Percentiles rank a stretch among this genome's conserved stretches.
Evolutionary conservation across 208 protist genomes (phyloP).

Genomic region (Trichomonas gallinae): DNA sequence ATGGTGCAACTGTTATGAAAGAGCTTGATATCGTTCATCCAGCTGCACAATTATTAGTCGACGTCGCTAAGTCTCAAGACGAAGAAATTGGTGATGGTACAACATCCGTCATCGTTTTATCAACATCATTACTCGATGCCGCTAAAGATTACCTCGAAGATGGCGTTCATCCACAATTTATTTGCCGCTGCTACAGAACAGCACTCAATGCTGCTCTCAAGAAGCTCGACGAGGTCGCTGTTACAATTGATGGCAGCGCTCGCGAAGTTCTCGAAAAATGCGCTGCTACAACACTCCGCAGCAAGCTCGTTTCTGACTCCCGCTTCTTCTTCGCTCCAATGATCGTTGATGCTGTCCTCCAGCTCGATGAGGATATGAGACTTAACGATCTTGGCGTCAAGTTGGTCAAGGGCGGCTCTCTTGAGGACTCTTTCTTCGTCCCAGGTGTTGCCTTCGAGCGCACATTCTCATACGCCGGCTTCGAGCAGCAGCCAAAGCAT

Average conservation of each 20-base stretch:
- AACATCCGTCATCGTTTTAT: constrained; percentile 96
- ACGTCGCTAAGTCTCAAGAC: constrained; percentile 92
- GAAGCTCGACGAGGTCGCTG: constrained; percentile 68
- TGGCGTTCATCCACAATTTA: constrained; percentile 92
- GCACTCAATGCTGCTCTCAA: constrained; percentile 35
- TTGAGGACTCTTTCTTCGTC: constrained; percentile 88
- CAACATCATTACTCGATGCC: constrained; percentile 88
- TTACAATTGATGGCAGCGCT: constrained; percentile 55
- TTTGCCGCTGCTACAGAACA: constrained; percentile 78
- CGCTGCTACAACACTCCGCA: constrained; percentile 94
- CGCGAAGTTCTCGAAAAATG: constrained; percentile 65
- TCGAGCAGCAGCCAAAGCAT: constrained; percentile 49
- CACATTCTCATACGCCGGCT: constrained; percentile 99
- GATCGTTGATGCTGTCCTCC: constrained; percentile 86
- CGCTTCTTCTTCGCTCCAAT: constrained; percentile 92
- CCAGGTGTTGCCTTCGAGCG: constrained; percentile 99
- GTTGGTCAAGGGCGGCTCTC: constrained; percentile 87
- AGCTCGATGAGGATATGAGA: constrained; percentile 67
- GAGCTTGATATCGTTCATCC: constrained; percentile 99
- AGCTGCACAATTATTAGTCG: constrained; percentile 89
- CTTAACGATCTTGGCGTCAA: constrained; percentile 98
- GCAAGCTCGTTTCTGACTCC: constrained; percentile 90
- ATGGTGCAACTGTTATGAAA: constrained; percentile 99
- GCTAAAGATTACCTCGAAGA: constrained; percentile 96
- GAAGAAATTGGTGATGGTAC: constrained; percentile 98